These are phyloP conservation scores for Wickerhamiella musiphila DNA, from an alignment of 805 yeast species.

Conservation along the genomic window DNA sequence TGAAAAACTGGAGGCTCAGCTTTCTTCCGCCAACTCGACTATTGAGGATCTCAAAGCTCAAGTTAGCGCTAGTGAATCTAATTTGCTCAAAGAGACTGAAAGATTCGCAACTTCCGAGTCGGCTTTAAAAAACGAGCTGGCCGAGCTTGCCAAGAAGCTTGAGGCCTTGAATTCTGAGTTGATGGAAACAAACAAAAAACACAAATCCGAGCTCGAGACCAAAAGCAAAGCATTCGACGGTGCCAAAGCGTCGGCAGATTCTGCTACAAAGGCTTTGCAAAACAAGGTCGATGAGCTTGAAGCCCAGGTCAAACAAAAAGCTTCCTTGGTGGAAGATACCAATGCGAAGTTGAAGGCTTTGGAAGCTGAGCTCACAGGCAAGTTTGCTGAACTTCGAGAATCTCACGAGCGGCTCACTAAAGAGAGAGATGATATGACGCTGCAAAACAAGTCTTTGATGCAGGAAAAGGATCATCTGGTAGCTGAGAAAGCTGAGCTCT, in stretches of 20 bases:
- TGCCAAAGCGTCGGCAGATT: too few relatives aligned
- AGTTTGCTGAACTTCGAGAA: not conserved
- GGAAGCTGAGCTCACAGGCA: not conserved
- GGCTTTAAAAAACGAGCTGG: slow-evolving; percentile 5
- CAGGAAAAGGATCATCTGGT: not conserved
- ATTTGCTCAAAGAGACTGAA: too few relatives aligned
- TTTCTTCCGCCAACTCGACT: not conserved
- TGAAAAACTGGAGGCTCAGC: slow-evolving; percentile 1
- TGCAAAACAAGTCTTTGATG: not conserved
- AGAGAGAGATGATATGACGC: not conserved
- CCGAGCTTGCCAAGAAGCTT: not conserved
- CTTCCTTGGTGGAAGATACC: not conserved
- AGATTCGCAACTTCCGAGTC: too few relatives aligned
- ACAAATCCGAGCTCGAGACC: not conserved
- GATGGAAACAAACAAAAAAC: slow-evolving; percentile 1
- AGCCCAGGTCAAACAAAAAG: not conserved
- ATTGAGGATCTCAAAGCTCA: slow-evolving; percentile 3
- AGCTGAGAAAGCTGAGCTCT: not conserved
- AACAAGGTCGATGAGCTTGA: not conserved
- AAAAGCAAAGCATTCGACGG: too few relatives aligned
- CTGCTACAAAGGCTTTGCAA: too few relatives aligned
- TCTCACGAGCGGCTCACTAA: too few relatives aligned
- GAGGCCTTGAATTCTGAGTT: not conserved
- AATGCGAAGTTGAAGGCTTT: too few relatives aligned
- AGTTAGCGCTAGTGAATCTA: too few relatives aligned